Evolutionary conservation across 768 basidiomycete species (phyloP), one percentile per base, ranked within the genome.

Genomic region (Naganishia kalamii): DNA sequence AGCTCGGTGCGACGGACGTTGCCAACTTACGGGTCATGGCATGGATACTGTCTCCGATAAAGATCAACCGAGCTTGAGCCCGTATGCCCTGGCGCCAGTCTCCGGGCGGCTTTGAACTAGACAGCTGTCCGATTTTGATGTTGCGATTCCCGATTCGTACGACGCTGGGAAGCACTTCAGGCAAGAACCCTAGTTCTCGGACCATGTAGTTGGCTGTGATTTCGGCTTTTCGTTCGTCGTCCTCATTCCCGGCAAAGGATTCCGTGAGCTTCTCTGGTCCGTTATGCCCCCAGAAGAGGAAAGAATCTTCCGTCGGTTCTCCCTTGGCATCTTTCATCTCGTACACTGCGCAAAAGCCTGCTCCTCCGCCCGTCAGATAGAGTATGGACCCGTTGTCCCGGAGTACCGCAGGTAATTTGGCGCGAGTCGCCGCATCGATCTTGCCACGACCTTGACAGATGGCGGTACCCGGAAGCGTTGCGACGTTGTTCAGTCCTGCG

Each of bases 11-110:
- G 8, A 8, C 27, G 27, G n/a, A 29, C 27, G n/a, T 11, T 49
- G 47, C 7, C 27, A 49, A 49, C 47, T 49, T 49, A 49, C 47
- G 47, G n/a, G 47, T 21, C 47, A 49, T 49, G n/a, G 47, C 47
- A 49, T 49, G 47, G 47, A 49, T 49, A 49, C 47, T 49, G 27
- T 49, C 47, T 21, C 47, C 47, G 47, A 49, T 49, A 49, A 49
- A 49, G 47, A 49, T 49, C n/a, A 49, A 21, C 27, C 47, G 47
- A 29, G n/a, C 47, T 49, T 11, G 27, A 49, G 47, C n/a, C 47
- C n/a, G n/a, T 21, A 21, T n/a, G 27, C n/a, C 47, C n/a, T 49
- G n/a, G n/a, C 47, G n/a, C 47, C 47, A 49, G 47, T 49, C 27
- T 21, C n/a, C 47, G 8, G 47, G 47, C 47, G 47, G 47, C 27